These are phyloP conservation scores for Kodamaea lidongshanica DNA, from an alignment of 805 yeast genomes.

Conservation along the genomic window DNA sequence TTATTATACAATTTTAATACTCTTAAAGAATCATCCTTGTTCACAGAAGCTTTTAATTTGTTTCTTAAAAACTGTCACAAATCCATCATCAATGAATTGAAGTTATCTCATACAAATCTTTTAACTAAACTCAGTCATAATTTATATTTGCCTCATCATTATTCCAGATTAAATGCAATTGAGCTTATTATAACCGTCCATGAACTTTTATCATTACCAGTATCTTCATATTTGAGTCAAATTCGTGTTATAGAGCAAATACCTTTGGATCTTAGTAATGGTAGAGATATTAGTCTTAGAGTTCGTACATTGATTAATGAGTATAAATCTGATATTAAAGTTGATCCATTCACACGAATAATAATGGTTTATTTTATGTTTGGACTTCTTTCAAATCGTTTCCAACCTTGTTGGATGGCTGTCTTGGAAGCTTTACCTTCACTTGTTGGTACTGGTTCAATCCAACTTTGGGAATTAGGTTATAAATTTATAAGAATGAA, in stretches of 20 bases:
- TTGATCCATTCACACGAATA: slow-evolving; percentile 13
- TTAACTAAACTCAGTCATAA: slow-evolving; percentile 19
- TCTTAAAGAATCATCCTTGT: slow-evolving; percentile 30
- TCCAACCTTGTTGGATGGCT: slow-evolving; percentile 83
- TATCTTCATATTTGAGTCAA: slow-evolving; percentile 41
- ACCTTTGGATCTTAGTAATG: slow-evolving; percentile 61
- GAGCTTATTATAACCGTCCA: slow-evolving; percentile 35
- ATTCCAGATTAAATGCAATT: slow-evolving; percentile 46
- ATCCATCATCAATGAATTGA: neutral
- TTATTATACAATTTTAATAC: slow-evolving; percentile 14
- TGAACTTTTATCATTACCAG: slow-evolving; percentile 15
- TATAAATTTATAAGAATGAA: slow-evolving; percentile 26
- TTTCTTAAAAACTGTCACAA: slow-evolving; percentile 13
- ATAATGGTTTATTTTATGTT: slow-evolving; percentile 32
- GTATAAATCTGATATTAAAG: slow-evolving; percentile 26
- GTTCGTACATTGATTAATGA: slow-evolving; percentile 51
- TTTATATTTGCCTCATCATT: slow-evolving; percentile 45
- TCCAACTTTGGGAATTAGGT: slow-evolving; percentile 52
- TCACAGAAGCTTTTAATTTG: slow-evolving; percentile 29
- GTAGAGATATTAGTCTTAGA: slow-evolving; percentile 69
- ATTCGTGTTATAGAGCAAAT: slow-evolving; percentile 61
- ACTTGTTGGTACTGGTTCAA: slow-evolving; percentile 30
- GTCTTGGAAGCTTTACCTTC: slow-evolving; percentile 55
- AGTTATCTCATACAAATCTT: slow-evolving; percentile 6
- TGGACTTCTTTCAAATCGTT: slow-evolving; percentile 68